A percentile compares a stretch with the other conserved stretches of the same genome.
phyloP scores from a whole-genome alignment of 768 basidiomycete genomes.

The Cyclocybe cylindracea region DNA sequence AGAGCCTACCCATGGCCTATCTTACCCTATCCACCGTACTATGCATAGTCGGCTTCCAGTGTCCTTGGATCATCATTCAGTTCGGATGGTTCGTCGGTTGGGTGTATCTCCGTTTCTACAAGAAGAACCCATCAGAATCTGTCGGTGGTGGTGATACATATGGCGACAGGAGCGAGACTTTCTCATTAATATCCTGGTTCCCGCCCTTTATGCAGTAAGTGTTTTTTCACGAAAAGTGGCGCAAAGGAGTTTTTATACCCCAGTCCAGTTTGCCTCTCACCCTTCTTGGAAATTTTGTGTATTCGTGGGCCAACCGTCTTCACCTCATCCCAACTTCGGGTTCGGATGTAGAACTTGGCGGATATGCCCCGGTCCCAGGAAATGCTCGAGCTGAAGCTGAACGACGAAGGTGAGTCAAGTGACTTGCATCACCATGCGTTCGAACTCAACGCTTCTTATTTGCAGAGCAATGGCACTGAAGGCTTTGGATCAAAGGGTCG shows the following conservation, averaged over 20 bases:
- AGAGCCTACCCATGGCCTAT: constrained; percentile 95
- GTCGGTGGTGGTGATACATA: constrained; percentile 68
- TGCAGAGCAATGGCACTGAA: constrained; percentile 92
- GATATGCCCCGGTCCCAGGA: constrained; percentile 77
- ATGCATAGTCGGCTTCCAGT: constrained; percentile 81
- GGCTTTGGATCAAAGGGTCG: constrained; percentile 91
- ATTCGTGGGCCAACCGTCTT: constrained; percentile 65
- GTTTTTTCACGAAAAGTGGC: not conserved
- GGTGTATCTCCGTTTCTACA: constrained; percentile 97
- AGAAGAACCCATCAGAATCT: constrained; percentile 72
- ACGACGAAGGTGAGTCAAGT: constrained; percentile 71
- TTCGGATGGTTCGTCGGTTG: constrained; percentile 99
- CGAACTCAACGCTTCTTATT: constrained; percentile 7
- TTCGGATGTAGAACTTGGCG: constrained; percentile 70
- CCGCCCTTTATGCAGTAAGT: constrained; percentile 92
- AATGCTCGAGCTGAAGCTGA: constrained; percentile 96
- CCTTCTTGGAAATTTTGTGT: constrained; percentile 64
- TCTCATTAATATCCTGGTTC: constrained; percentile 95
- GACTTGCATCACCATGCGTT: not conserved
- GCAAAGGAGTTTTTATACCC: constrained; percentile 5
- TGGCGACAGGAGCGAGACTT: constrained; percentile 96
- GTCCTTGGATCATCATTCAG: constrained; percentile 91
- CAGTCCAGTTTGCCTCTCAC: constrained; percentile 67
- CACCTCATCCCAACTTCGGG: constrained; percentile 70
- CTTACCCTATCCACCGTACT: constrained; percentile 87